Conservation (phyloP, 371 early-diverging fungal species). For the Rhizopus delemar region DNA sequence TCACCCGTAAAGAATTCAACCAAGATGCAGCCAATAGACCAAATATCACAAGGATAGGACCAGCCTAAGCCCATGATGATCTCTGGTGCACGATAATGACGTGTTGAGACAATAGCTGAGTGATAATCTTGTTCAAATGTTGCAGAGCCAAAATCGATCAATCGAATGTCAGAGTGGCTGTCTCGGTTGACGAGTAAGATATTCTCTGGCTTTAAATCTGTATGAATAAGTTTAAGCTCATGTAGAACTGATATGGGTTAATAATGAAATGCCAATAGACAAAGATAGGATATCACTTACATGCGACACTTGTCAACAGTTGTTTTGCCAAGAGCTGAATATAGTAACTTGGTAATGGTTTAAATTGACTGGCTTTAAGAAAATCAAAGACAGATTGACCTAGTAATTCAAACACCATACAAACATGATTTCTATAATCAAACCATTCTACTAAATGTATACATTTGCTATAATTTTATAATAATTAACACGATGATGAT, state of each 20-base stretch:
- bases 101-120: constrained; percentile 83
- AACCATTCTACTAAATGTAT: constrained; percentile 82
- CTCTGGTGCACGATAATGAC: constrained; percentile 97
- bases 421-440: constrained; percentile 88
- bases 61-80: constrained; percentile 90
- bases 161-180: constrained; percentile 69
- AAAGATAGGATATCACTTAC: constrained; percentile 45
- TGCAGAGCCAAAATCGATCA: constrained; percentile 97
- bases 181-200: constrained; percentile 62
- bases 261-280: not conserved
- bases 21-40: constrained; percentile 96
- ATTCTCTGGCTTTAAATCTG: constrained; percentile 94
- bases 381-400: constrained; percentile 91
- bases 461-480: constrained; percentile 58
- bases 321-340: constrained; percentile 84
- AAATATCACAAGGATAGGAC: constrained; percentile 96
- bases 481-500: not conserved
- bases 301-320: constrained; percentile 73
- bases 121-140: constrained; percentile 95
- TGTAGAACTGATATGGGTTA: constrained; percentile 70
- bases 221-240: constrained; percentile 80
- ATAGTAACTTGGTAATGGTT: constrained; percentile 83
- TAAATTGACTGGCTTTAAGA: constrained; percentile 85
- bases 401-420: constrained; percentile 95
- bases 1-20: constrained; percentile 93